Evolutionary conservation across 2,329 filamentous ascomycete species (phyloP), one percentile per base, ranked within the genome.

Genomic region (Colletotrichum abscissum): DNA sequence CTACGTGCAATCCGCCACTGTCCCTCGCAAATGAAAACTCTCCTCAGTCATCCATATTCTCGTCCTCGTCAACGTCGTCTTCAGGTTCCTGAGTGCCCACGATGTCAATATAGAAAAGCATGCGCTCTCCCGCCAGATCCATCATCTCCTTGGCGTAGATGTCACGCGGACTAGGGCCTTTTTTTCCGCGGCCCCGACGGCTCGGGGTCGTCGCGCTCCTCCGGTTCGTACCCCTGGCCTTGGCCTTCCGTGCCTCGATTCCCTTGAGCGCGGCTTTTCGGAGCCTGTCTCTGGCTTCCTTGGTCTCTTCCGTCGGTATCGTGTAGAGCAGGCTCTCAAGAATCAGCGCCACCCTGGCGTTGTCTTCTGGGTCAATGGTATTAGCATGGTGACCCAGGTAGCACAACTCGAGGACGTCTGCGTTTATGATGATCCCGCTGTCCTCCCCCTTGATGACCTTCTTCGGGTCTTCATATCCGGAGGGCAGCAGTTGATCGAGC

Each of bases 311-410:
- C 3, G 71, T 69, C 81, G 85, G 88, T 3, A 89, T 81, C 7
- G 91, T 82, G 58, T 91, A 86, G 35, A 94, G 78, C 63, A 94
- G 81, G 2, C 86, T 86, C 82, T 96, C 94, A 0, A 95, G 83
- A 35, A 93, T 81, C 11, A 95, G 82, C 2, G 92, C 92, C 49
- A 95, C 86, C 79, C 93, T 93, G 33, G 92, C 91, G 76, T 97
- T 95, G 75, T 95, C 93, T 24, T 90, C 87, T 0, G 88, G 81
- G 7, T 86, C 87, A 16, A 88, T 84, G 0, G 88, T 90, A 72
- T 89, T 91, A 1, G 94, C 92, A 0, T 92, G 86, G 75, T 88
- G 91, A 0, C 90, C 90, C 2, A 95, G 86, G 79, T 91, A 95
- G 77, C 91, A 92, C 56, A 85, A 80, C 78, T 87, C 83, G 55